phyloP scores from a whole-genome alignment of 345 rosid genomes.

The Erysimum cheiranthoides region DNA sequence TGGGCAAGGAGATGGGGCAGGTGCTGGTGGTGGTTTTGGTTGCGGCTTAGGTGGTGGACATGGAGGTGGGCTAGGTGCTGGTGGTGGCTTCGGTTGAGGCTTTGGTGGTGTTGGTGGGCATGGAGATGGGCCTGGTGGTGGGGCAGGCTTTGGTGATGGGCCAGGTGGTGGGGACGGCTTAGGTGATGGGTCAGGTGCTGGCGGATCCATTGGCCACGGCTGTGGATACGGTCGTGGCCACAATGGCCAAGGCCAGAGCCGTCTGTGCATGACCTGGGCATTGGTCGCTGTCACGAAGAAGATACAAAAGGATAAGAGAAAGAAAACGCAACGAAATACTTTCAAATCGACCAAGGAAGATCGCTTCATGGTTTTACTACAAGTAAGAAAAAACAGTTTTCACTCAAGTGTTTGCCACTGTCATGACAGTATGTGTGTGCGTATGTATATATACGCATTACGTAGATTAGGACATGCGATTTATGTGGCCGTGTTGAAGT shows the following conservation, averaged over 20 bases:
- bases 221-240: slow-evolving; percentile 38
- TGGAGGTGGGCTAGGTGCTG: slow-evolving; percentile 9
- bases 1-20: not conserved
- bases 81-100: slow-evolving; percentile 12
- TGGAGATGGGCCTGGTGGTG: slow-evolving; percentile 7
- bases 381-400: slow-evolving; percentile 10
- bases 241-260: slow-evolving; percentile 45
- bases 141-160: slow-evolving; percentile 9
- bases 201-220: slow-evolving; percentile 37
- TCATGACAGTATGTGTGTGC: slow-evolving; percentile 14
- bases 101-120: slow-evolving; percentile 21
- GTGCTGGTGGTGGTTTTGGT: slow-evolving; percentile 14
- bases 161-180: not conserved
- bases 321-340: slow-evolving; percentile 23
- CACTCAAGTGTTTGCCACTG: slow-evolving; percentile 26
- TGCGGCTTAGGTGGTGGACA: slow-evolving; percentile 15
- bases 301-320: slow-evolving; percentile 29
- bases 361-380: slow-evolving; percentile 43
- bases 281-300: slow-evolving; percentile 27
- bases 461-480: slow-evolving; percentile 40
- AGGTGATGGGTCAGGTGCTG: slow-evolving; percentile 35
- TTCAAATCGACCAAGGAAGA: slow-evolving; percentile 15
- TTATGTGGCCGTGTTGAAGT: slow-evolving; percentile 36
- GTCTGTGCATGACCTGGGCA: slow-evolving; percentile 38
- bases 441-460: slow-evolving; percentile 34